These are phyloP conservation scores for Aphanocladium album DNA, from an alignment of 2,329 filamentous ascomycete genomes.

Conservation along the genomic window DNA sequence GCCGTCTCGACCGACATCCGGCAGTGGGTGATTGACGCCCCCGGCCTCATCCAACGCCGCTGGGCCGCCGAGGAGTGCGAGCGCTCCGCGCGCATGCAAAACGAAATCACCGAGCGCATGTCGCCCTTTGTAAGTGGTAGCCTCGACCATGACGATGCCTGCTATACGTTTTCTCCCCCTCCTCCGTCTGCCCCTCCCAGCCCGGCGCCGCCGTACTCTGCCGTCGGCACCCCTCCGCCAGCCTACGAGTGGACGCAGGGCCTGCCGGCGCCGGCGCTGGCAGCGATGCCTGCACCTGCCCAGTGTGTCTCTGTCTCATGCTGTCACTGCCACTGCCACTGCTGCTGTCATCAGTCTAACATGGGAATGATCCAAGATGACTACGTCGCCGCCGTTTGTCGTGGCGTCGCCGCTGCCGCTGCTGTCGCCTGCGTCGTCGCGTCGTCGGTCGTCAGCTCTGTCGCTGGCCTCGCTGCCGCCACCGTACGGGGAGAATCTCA, in stretches of 20 bases:
- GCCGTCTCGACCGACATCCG: constrained; percentile 44
- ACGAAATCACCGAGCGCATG: constrained; percentile 43
- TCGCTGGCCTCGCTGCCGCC: neutral
- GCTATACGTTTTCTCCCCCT: neutral
- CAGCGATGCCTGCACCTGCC: neutral
- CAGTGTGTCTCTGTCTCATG: neutral
- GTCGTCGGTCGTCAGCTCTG: neutral
- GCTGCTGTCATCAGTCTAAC: neutral
- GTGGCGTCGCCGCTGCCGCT: neutral
- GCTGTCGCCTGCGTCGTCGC: neutral
- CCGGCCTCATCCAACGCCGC: constrained; percentile 46
- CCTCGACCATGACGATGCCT: neutral
- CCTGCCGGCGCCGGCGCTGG: neutral
- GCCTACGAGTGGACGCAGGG: neutral
- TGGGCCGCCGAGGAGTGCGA: constrained; percentile 59
- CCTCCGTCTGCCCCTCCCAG: neutral
- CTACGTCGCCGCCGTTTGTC: neutral
- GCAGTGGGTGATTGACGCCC: constrained; percentile 51
- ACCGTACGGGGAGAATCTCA: neutral
- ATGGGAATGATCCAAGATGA: neutral
- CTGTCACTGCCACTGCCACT: neutral
- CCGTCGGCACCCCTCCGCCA: neutral
- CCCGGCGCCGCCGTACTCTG: neutral
- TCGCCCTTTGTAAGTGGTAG: constrained; percentile 20
- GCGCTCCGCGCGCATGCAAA: constrained; percentile 36